Base-by-base conservation (phyloP, 2,329 filamentous ascomycete species). In the Phaeosphaeriaceae sp. region DNA sequence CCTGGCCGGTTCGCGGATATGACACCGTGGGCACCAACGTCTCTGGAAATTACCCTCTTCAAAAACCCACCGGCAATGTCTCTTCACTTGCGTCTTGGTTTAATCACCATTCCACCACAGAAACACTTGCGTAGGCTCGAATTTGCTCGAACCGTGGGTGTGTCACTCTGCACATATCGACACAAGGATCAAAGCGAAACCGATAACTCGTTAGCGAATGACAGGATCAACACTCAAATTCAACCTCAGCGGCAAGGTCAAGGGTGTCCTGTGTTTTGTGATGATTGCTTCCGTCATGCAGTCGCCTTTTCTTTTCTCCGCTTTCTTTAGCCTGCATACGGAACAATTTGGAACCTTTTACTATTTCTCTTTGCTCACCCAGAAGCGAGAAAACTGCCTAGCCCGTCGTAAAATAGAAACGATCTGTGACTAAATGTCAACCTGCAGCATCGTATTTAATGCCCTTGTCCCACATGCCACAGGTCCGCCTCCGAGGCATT, bases 381-480 rank as follows among this genome's bases (percentile, higher is more conserved):
- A 28, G 16, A 16, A 26, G 16, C 21, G 20, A 42, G 15, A n/a
- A 26, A 40, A 18, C 30, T 36, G 42, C 48, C 43, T 44, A 59
- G 50, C 17, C 15, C n/a, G 23, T 29, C 28, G 36, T 41, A 37
- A 28, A 40, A 37, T 38, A 32, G 48, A 46, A 35, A 35, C 37
- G 28, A 46, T 40, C 11, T 47, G 42, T 45, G 46, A 40, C 38
- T 46, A 35, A 21, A 44, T 44, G 32, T 42, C 38, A 30, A 30
- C 32, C 12, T 38, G 37, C 51, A 58, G 30, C 36, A 46, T 46
- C 37, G 36, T 15, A 32, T 49, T 33, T 32, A 44, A 28, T 51
- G 49, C 51, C 56, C 42, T n/a, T 55, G 54, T 42, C 48, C 15
- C 33, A 45, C 26, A 15, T 58, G 56, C 58, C 39, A 55, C 56